Base-by-base conservation (phyloP, 495 filamentous ascomycete genomes). In the Trichocladium antarcticum region DNA sequence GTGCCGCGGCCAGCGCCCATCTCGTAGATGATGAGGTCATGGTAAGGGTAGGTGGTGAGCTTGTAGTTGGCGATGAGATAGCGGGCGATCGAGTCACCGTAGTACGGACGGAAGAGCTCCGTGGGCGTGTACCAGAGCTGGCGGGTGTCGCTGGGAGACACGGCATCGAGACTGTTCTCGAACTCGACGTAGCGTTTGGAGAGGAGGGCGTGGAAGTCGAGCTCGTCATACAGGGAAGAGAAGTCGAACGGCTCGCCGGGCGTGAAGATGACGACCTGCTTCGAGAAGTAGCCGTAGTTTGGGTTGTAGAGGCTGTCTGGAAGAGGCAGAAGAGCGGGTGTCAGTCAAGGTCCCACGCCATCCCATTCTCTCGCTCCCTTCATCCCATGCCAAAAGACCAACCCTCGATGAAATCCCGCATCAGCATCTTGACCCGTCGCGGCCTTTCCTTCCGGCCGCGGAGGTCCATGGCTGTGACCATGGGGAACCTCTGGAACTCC, bases 71-170 rank as follows among this genome's bases (percentile, higher is more conserved):
- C 81, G 44, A 97, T 77, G 6, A 99, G 78, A 60, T 97, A 97
- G 22, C 88, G 81, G 3, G 90, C 89, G 55, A 99, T 89, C 4
- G 93, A 85, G 70, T 97, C 89, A 49, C 92, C 93, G 63, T 99
- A 99, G 66, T 92, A 92, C 2, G 92, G 92, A 45, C 85, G 78
- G 67, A 99, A 99, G 0, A 99, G 77, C 67, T 99, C 92, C 0
- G 92, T 99, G 1, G 92, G 92, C 3, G 92, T 99, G 65, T 97
- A 94, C 92, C 92, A 99, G 31, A 99, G 73, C 70, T 99, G 92
- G 2, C 92, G 79, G 24, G 87, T 81, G 57, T 94, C 85, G 10
- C 69, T 73, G 38, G 59, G 60, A 0, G 79, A 64, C 36, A 71
- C 69, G 29, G 73, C 76, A 56, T 99, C 92, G 16, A 99, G 74